phyloP scores from a whole-genome alignment of 2,329 filamentous ascomycete genomes.

The Tolypocladium inflatum region DNA sequence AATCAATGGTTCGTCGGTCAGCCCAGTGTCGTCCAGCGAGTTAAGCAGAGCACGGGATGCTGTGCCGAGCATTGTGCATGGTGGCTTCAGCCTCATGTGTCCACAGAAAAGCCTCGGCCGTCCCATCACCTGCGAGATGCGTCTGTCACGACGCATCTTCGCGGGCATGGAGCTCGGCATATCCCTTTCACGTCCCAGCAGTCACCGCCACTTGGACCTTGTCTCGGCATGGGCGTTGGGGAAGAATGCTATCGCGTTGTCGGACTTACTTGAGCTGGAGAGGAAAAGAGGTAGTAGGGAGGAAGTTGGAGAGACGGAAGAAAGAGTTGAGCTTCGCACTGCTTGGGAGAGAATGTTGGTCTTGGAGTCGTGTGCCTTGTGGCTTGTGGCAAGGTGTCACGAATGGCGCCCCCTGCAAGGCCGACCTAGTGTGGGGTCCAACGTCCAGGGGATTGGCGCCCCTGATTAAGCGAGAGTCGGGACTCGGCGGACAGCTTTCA shows the following conservation, averaged over 20 bases:
- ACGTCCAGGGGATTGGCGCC: not conserved
- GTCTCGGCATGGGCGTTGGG: not conserved
- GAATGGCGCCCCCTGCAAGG: slow-evolving; percentile 12
- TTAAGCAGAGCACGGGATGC: not conserved
- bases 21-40: slow-evolving; percentile 7
- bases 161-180: not conserved
- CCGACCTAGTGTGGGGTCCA: slow-evolving; percentile 14
- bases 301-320: not conserved
- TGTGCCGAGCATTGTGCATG: not conserved
- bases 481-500: not conserved
- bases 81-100: not conserved
- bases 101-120: not conserved
- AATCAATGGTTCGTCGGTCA: slow-evolving; percentile 4
- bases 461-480: not conserved
- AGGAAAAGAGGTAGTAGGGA: not conserved
- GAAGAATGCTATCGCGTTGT: not conserved
- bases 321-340: not conserved
- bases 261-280: not conserved
- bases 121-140: not conserved
- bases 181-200: not conserved
- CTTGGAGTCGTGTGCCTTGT: slow-evolving; percentile 13
- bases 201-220: not conserved
- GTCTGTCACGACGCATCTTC: not conserved
- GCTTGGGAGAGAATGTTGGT: not conserved
- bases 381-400: slow-evolving; percentile 24